phyloP scores from a whole-genome alignment of 257 asterid genomes.

The Nicotiana paniculata region DNA sequence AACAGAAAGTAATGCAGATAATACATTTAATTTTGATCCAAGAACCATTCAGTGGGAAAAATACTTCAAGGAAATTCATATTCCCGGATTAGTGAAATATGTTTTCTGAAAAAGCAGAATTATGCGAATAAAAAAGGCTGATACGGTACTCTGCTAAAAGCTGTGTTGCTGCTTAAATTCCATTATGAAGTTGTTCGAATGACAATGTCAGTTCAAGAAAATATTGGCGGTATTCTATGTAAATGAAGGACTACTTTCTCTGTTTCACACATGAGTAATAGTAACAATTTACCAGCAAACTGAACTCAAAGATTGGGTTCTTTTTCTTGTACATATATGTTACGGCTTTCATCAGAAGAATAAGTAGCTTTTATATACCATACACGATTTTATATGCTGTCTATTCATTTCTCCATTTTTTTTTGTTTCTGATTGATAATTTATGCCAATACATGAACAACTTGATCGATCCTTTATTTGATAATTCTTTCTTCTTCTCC shows the following conservation, averaged over 20 bases:
- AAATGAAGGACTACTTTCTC: background rate
- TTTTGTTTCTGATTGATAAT: background rate
- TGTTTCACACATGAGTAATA: background rate
- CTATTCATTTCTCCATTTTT: background rate
- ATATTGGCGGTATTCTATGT: background rate
- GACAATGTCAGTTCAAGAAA: background rate
- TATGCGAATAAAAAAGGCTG: background rate
- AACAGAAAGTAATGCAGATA: slow-evolving; percentile 2
- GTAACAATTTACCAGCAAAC: background rate
- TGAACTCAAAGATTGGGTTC: background rate
- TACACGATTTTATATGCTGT: background rate
- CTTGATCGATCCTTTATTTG: background rate
- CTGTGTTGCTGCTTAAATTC: background rate
- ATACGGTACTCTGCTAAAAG: too few relatives aligned
- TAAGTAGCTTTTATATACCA: background rate
- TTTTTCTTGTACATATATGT: background rate
- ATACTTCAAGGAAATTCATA: slow-evolving; percentile 10
- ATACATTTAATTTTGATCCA: slow-evolving; percentile 16
- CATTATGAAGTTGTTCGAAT: background rate
- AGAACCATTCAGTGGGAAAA: slow-evolving; percentile 13
- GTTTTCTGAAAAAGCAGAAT: background rate
- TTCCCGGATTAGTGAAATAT: slow-evolving; percentile 12
- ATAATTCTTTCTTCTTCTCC: background rate
- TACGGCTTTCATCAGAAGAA: background rate
- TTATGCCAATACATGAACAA: background rate